Base-by-base conservation (phyloP, 345 rosid genomes). In the Nasturtium officinale region DNA sequence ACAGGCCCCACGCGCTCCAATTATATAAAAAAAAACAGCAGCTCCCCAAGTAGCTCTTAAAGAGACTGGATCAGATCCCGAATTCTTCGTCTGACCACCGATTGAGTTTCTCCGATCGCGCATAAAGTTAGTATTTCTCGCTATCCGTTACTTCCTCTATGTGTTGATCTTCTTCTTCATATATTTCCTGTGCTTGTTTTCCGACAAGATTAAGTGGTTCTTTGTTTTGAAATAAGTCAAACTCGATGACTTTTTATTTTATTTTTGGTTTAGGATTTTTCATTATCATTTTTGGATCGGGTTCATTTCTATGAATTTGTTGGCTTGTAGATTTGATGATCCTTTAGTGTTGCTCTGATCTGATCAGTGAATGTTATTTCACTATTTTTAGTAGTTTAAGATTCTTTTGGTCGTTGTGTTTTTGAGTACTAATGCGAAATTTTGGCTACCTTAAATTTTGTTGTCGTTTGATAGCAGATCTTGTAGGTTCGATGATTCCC, bases 11-110 rank as follows among this genome's bases (percentile, higher is more conserved):
- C 73, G 46, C 67, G 78, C 6, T 58, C 45, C 60, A 57, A 66
- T 61, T 43, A n/a, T n/a, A n/a, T n/a, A 42, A 48, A 4, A 42
- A n/a, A 11, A 35, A 2, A 3, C 1, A 75, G 1, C 33, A 59
- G 20, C 65, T 32, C 65, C 69, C 50, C 61, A 30, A 9, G 9
- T 4, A 10, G 21, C 63, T 67, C 69, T 67, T 65, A 1, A 58
- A 60, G 62, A 76, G 79, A 64, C 18, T 43, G 70, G 71, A 61
- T 69, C 53, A 53, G 71, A 76, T 76, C 71, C 69, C 59, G 45
- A 69, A 33, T 48, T 42, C 63, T 69, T 43, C 75, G 57, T 68
- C 71, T 69, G 45, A 55, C 52, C 75, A 63, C 58, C 75, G 74
- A 69, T 33, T 20, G 3, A 61, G 17, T 17, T 65, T 48, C 67